Evolutionary conservation across 192 early-diverging fungal species (phyloP).

Genomic region (Dimargaris cristalligena): DNA sequence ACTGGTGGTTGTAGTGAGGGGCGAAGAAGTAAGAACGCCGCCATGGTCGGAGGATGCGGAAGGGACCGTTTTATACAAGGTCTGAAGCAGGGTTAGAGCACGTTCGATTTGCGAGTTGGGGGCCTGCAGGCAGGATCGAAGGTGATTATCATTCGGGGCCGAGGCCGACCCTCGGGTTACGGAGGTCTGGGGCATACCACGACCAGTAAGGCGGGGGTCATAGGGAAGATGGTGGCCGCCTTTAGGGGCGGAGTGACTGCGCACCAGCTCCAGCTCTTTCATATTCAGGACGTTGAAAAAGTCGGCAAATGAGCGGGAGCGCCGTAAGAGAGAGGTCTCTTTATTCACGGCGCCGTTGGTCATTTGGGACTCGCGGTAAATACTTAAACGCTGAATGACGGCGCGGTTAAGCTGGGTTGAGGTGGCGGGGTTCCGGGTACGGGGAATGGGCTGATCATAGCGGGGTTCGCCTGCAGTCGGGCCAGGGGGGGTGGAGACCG

Average conservation of each 20-base stretch:
- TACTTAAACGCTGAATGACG: neutral
- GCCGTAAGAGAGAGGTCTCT: neutral
- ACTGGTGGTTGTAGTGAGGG: neutral
- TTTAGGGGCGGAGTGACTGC: neutral
- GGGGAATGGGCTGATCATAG: conserved; percentile 1
- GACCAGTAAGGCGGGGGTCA: neutral
- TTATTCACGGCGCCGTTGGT: neutral
- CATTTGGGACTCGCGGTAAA: neutral
- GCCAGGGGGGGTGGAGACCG: no score
- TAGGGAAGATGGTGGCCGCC: neutral
- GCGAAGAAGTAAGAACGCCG: neutral
- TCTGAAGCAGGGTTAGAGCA: neutral
- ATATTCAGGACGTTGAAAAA: neutral
- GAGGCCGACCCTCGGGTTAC: neutral
- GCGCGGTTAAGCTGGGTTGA: neutral
- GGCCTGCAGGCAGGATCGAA: neutral
- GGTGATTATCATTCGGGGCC: neutral
- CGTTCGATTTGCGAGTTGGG: conserved; percentile 3
- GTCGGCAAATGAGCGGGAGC: conserved; percentile 4
- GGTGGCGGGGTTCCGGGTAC: neutral
- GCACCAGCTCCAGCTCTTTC: neutral
- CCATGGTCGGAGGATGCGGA: neutral
- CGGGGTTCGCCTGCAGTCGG: neutral
- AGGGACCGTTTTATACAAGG: neutral
- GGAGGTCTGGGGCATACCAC: neutral